These are phyloP conservation scores for Mycotypha africana DNA, from an alignment of 371 early-diverging fungal species.

Conservation along the genomic window DNA sequence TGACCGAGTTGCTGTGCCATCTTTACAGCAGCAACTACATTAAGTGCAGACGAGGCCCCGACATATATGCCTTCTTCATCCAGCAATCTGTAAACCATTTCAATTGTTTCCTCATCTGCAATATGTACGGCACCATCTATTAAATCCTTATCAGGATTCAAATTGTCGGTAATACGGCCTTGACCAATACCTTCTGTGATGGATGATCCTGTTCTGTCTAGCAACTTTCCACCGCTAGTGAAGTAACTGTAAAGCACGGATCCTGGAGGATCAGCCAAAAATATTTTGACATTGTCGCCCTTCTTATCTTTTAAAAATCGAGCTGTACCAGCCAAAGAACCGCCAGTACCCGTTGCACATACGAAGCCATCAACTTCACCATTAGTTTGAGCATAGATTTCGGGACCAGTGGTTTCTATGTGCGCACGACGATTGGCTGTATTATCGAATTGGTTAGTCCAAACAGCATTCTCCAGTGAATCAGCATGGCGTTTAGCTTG, in stretches of 20 bases:
- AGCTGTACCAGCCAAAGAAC: slow-evolving; percentile 85
- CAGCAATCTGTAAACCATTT: slow-evolving; percentile 80
- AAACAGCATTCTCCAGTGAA: slow-evolving; percentile 76
- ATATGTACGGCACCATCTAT: slow-evolving; percentile 82
- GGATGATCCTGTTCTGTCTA: slow-evolving; percentile 69
- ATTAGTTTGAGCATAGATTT: slow-evolving; percentile 83
- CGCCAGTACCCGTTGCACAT: slow-evolving; percentile 92
- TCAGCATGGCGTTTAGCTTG: slow-evolving; percentile 88
- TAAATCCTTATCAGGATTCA: slow-evolving; percentile 70
- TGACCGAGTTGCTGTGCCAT: slow-evolving; percentile 85
- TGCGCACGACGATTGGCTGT: slow-evolving; percentile 87
- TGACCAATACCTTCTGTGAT: slow-evolving; percentile 94
- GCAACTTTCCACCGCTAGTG: slow-evolving; percentile 62
- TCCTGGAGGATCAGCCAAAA: slow-evolving; percentile 94
- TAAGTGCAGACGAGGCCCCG: slow-evolving; percentile 89
- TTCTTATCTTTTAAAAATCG: slow-evolving; percentile 74
- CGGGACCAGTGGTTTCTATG: slow-evolving; percentile 93
- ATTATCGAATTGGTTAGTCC: slow-evolving; percentile 94
- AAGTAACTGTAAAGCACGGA: slow-evolving; percentile 81
- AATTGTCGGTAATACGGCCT: slow-evolving; percentile 90
- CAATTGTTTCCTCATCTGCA: slow-evolving; percentile 77
- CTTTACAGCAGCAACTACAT: slow-evolving; percentile 89
- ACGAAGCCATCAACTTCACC: slow-evolving; percentile 83
- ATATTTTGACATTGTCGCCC: slow-evolving; percentile 62
- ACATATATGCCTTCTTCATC: slow-evolving; percentile 93